Evolutionary conservation across 176 grass and related monocot genomes (phyloP).

Genomic region (Zizania latifolia): DNA sequence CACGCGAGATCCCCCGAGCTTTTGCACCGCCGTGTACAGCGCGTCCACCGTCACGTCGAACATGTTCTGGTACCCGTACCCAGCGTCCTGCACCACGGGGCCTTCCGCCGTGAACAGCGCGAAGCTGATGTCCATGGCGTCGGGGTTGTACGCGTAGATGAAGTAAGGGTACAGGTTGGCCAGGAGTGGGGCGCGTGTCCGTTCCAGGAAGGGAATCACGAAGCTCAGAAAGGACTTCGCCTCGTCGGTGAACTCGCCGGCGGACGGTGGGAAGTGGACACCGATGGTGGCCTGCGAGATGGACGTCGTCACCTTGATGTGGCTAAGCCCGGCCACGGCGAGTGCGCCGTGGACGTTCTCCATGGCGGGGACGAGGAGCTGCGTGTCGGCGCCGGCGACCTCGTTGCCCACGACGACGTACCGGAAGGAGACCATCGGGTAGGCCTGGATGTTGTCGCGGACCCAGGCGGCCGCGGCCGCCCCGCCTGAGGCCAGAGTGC

Average conservation of each 20-base stretch:
- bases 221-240: slow-evolving; percentile 24
- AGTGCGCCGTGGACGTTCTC: slow-evolving; percentile 31
- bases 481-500: not conserved
- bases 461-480: slow-evolving; percentile 20
- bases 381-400: slow-evolving; percentile 18
- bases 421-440: slow-evolving; percentile 26
- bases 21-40: slow-evolving; percentile 43
- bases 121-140: slow-evolving; percentile 31
- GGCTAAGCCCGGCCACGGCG: not conserved
- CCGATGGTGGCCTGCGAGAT: slow-evolving; percentile 47
- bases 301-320: slow-evolving; percentile 46
- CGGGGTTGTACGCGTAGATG: slow-evolving; percentile 12
- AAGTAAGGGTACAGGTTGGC: slow-evolving; percentile 67
- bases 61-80: slow-evolving; percentile 49
- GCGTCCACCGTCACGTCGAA: slow-evolving; percentile 57
- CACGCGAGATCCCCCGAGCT: slow-evolving; percentile 29
- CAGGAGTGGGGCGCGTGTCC: slow-evolving; percentile 42
- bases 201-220: slow-evolving; percentile 42
- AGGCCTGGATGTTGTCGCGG: slow-evolving; percentile 15
- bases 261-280: slow-evolving; percentile 36
- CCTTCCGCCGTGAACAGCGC: slow-evolving; percentile 38
- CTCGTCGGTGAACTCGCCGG: slow-evolving; percentile 33
- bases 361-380: slow-evolving; percentile 46
- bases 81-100: slow-evolving; percentile 41
- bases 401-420: slow-evolving; percentile 47